Conservation (phyloP, 352 stramenopile species). For the Phytopythium mirpurense region DNA sequence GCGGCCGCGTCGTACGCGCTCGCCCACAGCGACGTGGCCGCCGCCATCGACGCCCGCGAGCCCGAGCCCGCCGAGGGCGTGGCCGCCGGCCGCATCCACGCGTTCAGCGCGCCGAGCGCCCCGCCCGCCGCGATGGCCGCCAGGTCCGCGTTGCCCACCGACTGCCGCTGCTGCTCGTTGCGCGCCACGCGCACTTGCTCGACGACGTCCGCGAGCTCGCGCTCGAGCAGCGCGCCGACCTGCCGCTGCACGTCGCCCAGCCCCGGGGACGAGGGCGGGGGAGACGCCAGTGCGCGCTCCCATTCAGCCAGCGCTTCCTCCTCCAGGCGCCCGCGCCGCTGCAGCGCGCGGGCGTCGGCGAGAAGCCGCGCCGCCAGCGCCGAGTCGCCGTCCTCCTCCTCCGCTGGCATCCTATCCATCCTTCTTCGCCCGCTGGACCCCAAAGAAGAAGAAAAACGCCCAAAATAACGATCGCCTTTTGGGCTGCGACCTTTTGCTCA, state of each 20-base stretch:
- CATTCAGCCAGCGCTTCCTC: slow-evolving; percentile 3
- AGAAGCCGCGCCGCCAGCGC: slow-evolving; percentile 12
- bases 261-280: slow-evolving; percentile 2
- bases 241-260: slow-evolving; percentile 4
- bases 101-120: slow-evolving; percentile 59
- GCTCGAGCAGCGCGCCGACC: slow-evolving; percentile 25
- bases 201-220: slow-evolving; percentile 46
- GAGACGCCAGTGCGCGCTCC: slow-evolving; percentile 4
- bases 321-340: slow-evolving; percentile 27
- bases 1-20: slow-evolving; percentile 71
- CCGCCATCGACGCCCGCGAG: background rate
- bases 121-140: slow-evolving; percentile 55
- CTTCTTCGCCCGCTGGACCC: no score
- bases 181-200: slow-evolving; percentile 37
- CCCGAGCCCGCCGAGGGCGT: no score
- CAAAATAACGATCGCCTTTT: no score
- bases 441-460: no score
- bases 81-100: slow-evolving; percentile 48
- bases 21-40: slow-evolving; percentile 43
- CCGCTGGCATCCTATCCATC: no score
- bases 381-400: no score
- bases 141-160: slow-evolving; percentile 48
- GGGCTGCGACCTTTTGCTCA: background rate
- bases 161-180: slow-evolving; percentile 47
- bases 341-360: slow-evolving; percentile 31